phyloP scores from a whole-genome alignment of 495 filamentous ascomycete genomes.

The Penicillium herquei region DNA sequence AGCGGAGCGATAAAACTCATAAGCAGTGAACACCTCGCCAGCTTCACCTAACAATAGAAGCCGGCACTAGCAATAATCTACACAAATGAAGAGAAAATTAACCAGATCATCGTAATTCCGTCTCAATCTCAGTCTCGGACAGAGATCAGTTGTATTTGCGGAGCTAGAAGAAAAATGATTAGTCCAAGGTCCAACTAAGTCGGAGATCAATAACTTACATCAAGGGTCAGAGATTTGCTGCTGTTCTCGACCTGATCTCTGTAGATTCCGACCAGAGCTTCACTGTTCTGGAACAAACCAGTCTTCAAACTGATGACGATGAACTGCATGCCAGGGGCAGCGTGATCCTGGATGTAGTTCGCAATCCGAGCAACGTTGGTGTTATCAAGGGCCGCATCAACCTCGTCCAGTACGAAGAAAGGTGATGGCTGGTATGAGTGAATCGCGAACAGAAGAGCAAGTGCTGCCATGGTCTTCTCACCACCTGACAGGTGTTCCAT shows the following conservation, averaged over 20 bases:
- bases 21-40: background rate
- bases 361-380: constrained; percentile 94
- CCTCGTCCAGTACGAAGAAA: constrained; percentile 98
- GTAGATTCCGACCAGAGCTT: constrained; percentile 92
- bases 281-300: constrained; percentile 88
- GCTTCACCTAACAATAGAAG: constrained; percentile 3
- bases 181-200: background rate
- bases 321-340: constrained; percentile 97
- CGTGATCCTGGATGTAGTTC: constrained; percentile 90
- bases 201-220: constrained; percentile 64
- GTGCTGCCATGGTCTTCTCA: constrained; percentile 97
- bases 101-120: constrained; percentile 18
- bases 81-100: constrained; percentile 21
- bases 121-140: constrained; percentile 1
- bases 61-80: constrained; percentile 26
- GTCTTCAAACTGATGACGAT: constrained; percentile 96
- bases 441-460: constrained; percentile 93
- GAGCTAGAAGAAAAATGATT: constrained; percentile 25
- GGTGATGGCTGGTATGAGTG: constrained; percentile 91
- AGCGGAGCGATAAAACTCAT: constrained; percentile 7
- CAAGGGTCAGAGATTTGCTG: constrained; percentile 82
- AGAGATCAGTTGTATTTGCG: constrained; percentile 44
- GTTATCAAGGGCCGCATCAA: constrained; percentile 95
- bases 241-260: constrained; percentile 90
- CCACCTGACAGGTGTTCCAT: constrained; percentile 98